Conservation (phyloP, 805 yeast genomes). For the Vanderwaltozyma yarrowii region DNA sequence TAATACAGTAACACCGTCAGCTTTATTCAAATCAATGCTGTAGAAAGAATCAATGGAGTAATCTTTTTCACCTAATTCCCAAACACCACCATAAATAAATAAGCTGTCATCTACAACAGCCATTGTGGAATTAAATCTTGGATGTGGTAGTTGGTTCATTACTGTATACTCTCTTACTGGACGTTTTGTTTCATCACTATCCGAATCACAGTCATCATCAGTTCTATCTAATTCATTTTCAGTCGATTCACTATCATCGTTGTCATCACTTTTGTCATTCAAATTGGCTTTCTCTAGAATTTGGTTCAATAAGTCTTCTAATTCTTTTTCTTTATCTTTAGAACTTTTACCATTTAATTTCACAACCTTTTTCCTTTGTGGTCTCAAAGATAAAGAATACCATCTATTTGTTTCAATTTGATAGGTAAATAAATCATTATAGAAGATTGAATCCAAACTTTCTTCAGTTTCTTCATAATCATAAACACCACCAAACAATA, state of each 20-base stretch:
- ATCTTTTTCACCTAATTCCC: slow-evolving; percentile 84
- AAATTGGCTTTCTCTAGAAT: slow-evolving; percentile 66
- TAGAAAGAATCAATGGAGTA: slow-evolving; percentile 77
- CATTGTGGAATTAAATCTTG: slow-evolving; percentile 77
- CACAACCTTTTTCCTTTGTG: slow-evolving; percentile 33
- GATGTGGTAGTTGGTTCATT: slow-evolving; percentile 64
- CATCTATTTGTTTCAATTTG: slow-evolving; percentile 83
- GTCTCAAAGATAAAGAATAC: slow-evolving; percentile 43
- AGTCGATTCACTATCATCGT: slow-evolving; percentile 20
- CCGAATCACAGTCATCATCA: slow-evolving; percentile 30
- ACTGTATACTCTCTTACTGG: slow-evolving; percentile 45
- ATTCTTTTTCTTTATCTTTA: slow-evolving; percentile 58
- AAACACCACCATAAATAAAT: slow-evolving; percentile 83
- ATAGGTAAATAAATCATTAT: slow-evolving; percentile 69
- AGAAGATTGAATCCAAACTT: slow-evolving; percentile 73
- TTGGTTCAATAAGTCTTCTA: slow-evolving; percentile 70
- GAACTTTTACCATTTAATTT: slow-evolving; percentile 35
- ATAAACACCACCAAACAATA: slow-evolving; percentile 90
- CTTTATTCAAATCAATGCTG: slow-evolving; percentile 70
- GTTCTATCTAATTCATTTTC: slow-evolving; percentile 30
- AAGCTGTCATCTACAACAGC: slow-evolving; percentile 78
- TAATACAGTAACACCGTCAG: slow-evolving; percentile 77
- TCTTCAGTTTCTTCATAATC: slow-evolving; percentile 96
- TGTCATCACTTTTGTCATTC: slow-evolving; percentile 42
- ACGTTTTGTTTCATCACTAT: slow-evolving; percentile 24